Percentiles rank a stretch among this genome's conserved stretches.
phyloP scores from a whole-genome alignment of 2,329 filamentous ascomycete genomes.

The Sarocladium brachiariae region DNA sequence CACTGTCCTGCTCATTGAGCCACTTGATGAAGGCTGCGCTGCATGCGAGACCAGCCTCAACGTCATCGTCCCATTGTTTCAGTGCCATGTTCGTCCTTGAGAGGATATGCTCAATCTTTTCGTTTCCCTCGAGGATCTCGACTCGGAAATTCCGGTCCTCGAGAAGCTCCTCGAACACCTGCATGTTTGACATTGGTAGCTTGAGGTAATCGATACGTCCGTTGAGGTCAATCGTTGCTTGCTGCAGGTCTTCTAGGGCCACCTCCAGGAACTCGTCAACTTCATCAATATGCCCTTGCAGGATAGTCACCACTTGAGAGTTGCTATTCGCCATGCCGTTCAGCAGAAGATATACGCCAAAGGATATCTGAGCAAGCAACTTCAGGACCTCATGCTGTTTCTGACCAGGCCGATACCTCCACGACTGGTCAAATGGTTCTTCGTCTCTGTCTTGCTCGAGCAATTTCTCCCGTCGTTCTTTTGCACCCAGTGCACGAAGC shows the following conservation, averaged over 20 bases:
- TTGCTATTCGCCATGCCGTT: slow-evolving; percentile 84
- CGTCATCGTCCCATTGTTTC: slow-evolving; percentile 71
- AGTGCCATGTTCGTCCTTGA: slow-evolving; percentile 70
- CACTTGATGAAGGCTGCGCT: slow-evolving; percentile 73
- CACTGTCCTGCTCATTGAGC: slow-evolving; percentile 57
- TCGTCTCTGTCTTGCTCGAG: slow-evolving; percentile 63
- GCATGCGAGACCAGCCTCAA: slow-evolving; percentile 69
- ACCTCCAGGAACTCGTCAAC: slow-evolving; percentile 86
- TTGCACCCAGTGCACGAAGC: slow-evolving; percentile 48
- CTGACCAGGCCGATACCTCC: slow-evolving; percentile 70
- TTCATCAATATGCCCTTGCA: slow-evolving; percentile 89
- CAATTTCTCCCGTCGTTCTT: slow-evolving; percentile 56
- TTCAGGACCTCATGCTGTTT: slow-evolving; percentile 84
- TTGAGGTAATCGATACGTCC: slow-evolving; percentile 75
- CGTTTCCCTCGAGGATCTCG: slow-evolving; percentile 79
- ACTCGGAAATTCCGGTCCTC: slow-evolving; percentile 75
- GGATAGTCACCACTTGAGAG: slow-evolving; percentile 76
- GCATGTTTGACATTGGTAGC: slow-evolving; percentile 74
- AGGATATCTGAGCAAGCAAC: slow-evolving; percentile 84
- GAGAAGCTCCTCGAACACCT: slow-evolving; percentile 80
- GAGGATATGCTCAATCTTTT: slow-evolving; percentile 84
- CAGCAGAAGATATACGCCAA: slow-evolving; percentile 83
- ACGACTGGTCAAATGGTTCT: slow-evolving; percentile 63
- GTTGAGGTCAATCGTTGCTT: slow-evolving; percentile 71
- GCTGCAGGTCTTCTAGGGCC: slow-evolving; percentile 74